A percentile compares a stretch with the other conserved stretches of the same genome.
Evolutionary conservation across 306 rosid genomes (phyloP).

Genomic region (Hippophae rhamnoides): DNA sequence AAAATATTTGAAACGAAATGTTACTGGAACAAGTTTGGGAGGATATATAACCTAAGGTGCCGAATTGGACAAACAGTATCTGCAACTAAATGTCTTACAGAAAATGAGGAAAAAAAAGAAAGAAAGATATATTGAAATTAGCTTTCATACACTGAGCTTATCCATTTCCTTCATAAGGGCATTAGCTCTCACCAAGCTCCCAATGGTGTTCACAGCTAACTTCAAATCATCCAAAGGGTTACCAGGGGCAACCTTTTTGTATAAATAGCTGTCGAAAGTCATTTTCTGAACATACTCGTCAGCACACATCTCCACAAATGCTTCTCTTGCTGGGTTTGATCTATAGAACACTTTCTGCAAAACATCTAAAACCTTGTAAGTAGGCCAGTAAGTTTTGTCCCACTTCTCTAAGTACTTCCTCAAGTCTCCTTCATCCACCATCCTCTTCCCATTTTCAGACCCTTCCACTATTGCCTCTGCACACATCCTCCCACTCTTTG

Average conservation of each 20-base stretch:
- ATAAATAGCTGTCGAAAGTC: constrained; percentile 93
- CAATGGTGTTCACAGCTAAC: constrained; percentile 89
- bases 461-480: constrained; percentile 93
- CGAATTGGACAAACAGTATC: too few species aligned
- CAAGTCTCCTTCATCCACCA: constrained; percentile 85
- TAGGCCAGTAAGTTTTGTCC: constrained; percentile 99
- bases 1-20: too few species aligned
- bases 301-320: constrained; percentile 98
- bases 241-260: constrained; percentile 87
- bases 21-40: too few species aligned
- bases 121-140: constrained; percentile 3
- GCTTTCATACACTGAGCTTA: constrained; percentile 50
- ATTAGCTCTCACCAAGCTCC: constrained; percentile 90
- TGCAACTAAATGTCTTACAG: neutral
- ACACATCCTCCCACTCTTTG: constrained; percentile 96
- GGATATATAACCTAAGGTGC: too few species aligned
- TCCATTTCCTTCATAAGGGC: constrained; percentile 88
- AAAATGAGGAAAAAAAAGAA: neutral
- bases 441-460: constrained; percentile 79
- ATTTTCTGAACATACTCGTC: constrained; percentile 98
- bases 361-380: constrained; percentile 90
- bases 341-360: constrained; percentile 96
- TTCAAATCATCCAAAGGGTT: constrained; percentile 82
- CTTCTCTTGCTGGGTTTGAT: constrained; percentile 95
- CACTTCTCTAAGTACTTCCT: constrained; percentile 92